Evolutionary conservation across 768 basidiomycete genomes (phyloP), one percentile per base, ranked within the genome.

Genomic region (Lanmaoa rubissima): DNA sequence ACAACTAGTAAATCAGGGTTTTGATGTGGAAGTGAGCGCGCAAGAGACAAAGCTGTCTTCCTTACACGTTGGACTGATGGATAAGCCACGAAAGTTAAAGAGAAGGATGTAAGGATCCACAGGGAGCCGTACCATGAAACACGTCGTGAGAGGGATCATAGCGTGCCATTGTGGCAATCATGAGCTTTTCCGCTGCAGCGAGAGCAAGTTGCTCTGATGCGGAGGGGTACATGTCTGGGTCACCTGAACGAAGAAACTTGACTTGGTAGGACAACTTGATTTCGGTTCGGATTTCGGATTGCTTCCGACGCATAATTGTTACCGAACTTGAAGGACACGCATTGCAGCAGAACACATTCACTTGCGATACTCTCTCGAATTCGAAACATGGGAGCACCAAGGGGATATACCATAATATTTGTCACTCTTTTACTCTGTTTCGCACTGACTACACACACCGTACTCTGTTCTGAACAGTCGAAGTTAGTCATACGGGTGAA

Each of bases 121-220:
- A 43, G 17, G 41, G 21, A 67, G 13, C 32, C 82, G 67, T 59
- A 89, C 90, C 90, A 66, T 93, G 91, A 59, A 82, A 85, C 50
- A 78, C 80, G 69, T 93, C 91, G 65, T 92, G 91, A 32, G 89
- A 90, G 5, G 89, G 83, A 66, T 91, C 91, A 65, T 90, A 90
- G 60, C 82, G 76, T 3, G 83, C 79, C 91, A 92, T 92, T 1
- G 82, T 82, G 45, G 86, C 76, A 43, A 78, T 62, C 89, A 91
- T 90, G 46, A 90, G 77, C 60, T 78, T 76, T 66, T 91, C 86
- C 1, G 87, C 87, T 13, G 76, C 82, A 3, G 75, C 65, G 40
- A 92, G 73, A 17, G 81, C 73, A 7, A 71, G 73, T 47, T 78
- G 75, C 67, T 89, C 86, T 47, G 78, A 73, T 17, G 63, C 42